Percentiles rank a stretch among this genome's conserved stretches.
phyloP scores from a whole-genome alignment of 371 early-diverging fungal genomes.

The Paraphysoderma sedebokerense region DNA sequence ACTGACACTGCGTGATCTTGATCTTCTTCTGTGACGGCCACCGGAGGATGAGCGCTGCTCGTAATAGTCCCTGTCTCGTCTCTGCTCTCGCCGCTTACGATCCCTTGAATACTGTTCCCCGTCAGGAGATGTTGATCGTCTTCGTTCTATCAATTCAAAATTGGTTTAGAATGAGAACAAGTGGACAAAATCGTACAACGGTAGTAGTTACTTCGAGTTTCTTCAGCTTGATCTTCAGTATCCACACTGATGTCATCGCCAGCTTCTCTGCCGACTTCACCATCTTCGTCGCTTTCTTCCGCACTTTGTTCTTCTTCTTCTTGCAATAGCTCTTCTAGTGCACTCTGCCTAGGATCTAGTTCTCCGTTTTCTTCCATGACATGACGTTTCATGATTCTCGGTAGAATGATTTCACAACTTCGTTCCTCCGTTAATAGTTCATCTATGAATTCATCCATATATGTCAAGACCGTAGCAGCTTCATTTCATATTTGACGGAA shows the following conservation, averaged over 20 bases:
- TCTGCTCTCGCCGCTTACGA: no score
- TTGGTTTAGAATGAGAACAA: no score
- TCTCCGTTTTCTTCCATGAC: slow-evolving; percentile 75
- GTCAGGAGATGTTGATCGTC: no score
- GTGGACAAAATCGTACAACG: no score
- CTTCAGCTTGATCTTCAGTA: not conserved
- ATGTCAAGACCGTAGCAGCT: slow-evolving; percentile 39
- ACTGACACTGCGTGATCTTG: no score
- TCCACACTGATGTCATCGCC: not conserved
- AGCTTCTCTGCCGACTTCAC: not conserved
- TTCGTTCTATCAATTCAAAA: no score
- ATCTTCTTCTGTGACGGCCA: no score
- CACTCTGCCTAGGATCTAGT: slow-evolving; percentile 60
- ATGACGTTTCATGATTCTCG: slow-evolving; percentile 56
- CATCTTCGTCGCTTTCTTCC: not conserved
- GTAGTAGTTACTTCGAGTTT: not conserved
- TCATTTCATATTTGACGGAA: not conserved
- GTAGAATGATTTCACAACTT: slow-evolving; percentile 77
- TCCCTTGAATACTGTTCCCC: no score
- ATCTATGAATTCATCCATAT: slow-evolving; percentile 87
- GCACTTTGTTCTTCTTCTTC: slow-evolving; percentile 10
- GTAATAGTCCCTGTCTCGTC: no score
- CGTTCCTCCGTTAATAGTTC: slow-evolving; percentile 54
- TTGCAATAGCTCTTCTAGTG: slow-evolving; percentile 56
- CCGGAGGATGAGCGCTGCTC: no score